These are phyloP conservation scores for Bryum argenteum DNA, from an alignment of 225 moss, liverwort and hornwort species.

Conservation along the genomic window DNA sequence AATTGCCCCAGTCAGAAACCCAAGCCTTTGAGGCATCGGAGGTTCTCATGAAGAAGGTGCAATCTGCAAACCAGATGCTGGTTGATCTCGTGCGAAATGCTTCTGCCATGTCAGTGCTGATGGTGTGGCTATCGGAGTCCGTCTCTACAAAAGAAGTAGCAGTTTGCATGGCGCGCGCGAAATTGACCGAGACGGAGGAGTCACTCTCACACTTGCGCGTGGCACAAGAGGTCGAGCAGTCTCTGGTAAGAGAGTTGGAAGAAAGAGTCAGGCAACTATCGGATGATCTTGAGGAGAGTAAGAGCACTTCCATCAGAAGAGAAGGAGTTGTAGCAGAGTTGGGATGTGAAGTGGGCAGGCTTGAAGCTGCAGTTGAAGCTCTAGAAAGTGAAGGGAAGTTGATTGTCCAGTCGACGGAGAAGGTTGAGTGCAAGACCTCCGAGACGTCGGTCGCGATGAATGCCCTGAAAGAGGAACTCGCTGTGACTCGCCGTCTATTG, in stretches of 20 bases:
- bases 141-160: slow-evolving; percentile 33
- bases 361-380: slow-evolving; percentile 35
- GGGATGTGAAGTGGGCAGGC: slow-evolving; percentile 36
- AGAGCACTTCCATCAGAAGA: slow-evolving; percentile 17
- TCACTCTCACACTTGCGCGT: slow-evolving; percentile 37
- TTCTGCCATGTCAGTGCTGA: slow-evolving; percentile 59
- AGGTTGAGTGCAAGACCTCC: slow-evolving; percentile 28
- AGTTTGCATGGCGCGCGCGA: slow-evolving; percentile 25
- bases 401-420: slow-evolving; percentile 34
- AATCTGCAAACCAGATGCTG: slow-evolving; percentile 30
- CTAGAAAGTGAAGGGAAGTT: slow-evolving; percentile 32
- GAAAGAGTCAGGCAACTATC: slow-evolving; percentile 29
- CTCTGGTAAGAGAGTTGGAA: slow-evolving; percentile 31
- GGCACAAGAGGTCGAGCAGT: slow-evolving; percentile 36
- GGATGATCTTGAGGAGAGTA: slow-evolving; percentile 35
- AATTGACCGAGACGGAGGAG: slow-evolving; percentile 38
- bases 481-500: too few relatives aligned
- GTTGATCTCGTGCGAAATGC: slow-evolving; percentile 46
- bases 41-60: slow-evolving; percentile 43
- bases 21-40: slow-evolving; percentile 44
- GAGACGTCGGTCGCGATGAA: slow-evolving; percentile 21
- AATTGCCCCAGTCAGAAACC: slow-evolving; percentile 28
- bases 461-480: slow-evolving; percentile 28
- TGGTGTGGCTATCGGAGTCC: slow-evolving; percentile 47
- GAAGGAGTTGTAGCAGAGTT: slow-evolving; percentile 32